These are phyloP conservation scores for Suhomyces faveliae DNA, from an alignment of 805 yeast species.

Conservation along the genomic window DNA sequence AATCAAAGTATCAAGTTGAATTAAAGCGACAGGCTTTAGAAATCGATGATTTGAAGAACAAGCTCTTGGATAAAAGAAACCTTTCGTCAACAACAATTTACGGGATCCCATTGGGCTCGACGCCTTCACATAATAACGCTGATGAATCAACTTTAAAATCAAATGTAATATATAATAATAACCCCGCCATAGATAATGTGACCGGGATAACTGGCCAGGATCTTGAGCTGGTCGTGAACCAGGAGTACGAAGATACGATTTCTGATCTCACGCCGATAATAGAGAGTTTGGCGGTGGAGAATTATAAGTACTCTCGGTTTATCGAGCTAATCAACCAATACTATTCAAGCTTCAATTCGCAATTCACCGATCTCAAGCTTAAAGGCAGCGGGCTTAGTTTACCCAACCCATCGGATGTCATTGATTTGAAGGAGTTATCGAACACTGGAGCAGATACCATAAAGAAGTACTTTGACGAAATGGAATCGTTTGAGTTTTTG, in stretches of 20 bases:
- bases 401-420: slow-evolving; percentile 33
- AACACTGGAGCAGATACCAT: slow-evolving; percentile 13
- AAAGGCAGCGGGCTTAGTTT: slow-evolving; percentile 11
- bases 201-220: slow-evolving; percentile 7
- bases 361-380: slow-evolving; percentile 20
- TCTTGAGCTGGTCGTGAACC: slow-evolving; percentile 7
- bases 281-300: slow-evolving; percentile 36
- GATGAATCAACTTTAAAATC: slow-evolving; percentile 16
- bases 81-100: slow-evolving; percentile 27
- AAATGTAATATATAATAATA: slow-evolving; percentile 29
- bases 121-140: not conserved
- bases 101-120: slow-evolving; percentile 21
- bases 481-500: slow-evolving; percentile 35
- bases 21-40: slow-evolving; percentile 32
- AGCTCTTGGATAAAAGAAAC: slow-evolving; percentile 33
- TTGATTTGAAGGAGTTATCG: slow-evolving; percentile 23
- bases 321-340: slow-evolving; percentile 28
- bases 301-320: slow-evolving; percentile 34
- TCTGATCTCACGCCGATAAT: slow-evolving; percentile 34
- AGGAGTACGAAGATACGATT: slow-evolving; percentile 33
- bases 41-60: slow-evolving; percentile 33
- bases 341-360: slow-evolving; percentile 24
- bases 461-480: slow-evolving; percentile 25
- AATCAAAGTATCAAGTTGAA: slow-evolving; percentile 35
- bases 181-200: slow-evolving; percentile 29